Base-by-base conservation (phyloP, 352 stramenopile species). In the Globisporangium perplexum region DNA sequence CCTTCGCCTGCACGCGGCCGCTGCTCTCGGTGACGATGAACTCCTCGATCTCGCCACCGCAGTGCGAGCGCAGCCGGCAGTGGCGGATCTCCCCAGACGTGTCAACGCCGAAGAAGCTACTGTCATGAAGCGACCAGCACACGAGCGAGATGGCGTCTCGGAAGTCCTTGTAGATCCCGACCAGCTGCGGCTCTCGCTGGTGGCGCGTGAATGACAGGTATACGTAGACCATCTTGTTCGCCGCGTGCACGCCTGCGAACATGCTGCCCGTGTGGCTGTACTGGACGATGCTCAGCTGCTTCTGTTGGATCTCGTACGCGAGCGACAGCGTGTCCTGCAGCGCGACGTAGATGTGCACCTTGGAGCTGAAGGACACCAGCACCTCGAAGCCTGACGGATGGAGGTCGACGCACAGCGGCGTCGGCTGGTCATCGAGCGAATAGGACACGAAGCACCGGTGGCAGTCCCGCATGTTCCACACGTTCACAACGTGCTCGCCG, bases 381-480 rank as follows among this genome's bases (percentile, higher is more conserved):
- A 92, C 20, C 46, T 90, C 82, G 0, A 63, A 58, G 1, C 79
- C 82, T 17, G 51, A 60, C 10, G 82, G 79, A 26, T 90, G 79
- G 20, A 92, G 43, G 46, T 90, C 82, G 7, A 88, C 42, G 35
- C 65, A 69, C 6, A 74, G 44, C 8, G 78, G 76, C 4, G 57
- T 33, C 1, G 66, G 26, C 44, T 78, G 62, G 3, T 67, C 63
- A 17, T 83, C 73, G 4, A 90, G 46, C 7, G 62, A 28, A 20
- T 92, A 70, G 23, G 71, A 65, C 7, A 88, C 58, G 30, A 81
- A 71, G 46, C 77, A 88, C 48, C 86, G 74, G 53, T 83, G 69
- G 15, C 61, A 69, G 53, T 87, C 77, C 17, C 47, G 23, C 55
- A 88, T 74, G 28, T 65, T 79, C 75, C 80, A 92, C 6, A 92